Percentiles rank a stretch among this genome's conserved stretches.
Evolutionary conservation across 495 filamentous ascomycete species (phyloP).

Genomic region (Hypoxylon lienhwacheense): DNA sequence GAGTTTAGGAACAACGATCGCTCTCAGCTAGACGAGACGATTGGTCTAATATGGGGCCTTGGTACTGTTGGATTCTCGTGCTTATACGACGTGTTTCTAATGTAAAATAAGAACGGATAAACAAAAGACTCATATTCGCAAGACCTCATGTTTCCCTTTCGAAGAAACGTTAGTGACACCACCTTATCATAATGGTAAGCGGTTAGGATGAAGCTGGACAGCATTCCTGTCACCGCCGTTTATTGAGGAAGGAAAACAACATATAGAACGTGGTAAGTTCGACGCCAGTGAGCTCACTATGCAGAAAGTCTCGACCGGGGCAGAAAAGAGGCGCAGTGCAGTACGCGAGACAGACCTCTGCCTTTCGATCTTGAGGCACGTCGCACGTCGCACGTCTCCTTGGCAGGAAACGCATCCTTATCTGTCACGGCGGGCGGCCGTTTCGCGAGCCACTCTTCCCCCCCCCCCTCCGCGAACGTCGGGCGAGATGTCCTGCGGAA

Average conservation of each 20-base stretch:
- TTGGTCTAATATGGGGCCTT: too few species aligned
- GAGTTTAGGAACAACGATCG: too few species aligned
- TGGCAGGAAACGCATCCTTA: conserved; percentile 22
- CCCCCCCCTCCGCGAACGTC: conserved; percentile 7
- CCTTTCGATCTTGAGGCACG: conserved; percentile 22
- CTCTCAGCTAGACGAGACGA: too few species aligned
- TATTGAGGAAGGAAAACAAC: too few species aligned
- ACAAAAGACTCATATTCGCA: too few species aligned
- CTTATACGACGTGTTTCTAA: too few species aligned
- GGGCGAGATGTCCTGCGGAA: conserved; percentile 9
- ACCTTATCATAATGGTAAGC: too few species aligned
- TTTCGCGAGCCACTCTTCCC: conserved; percentile 13
- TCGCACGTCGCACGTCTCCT: conserved; percentile 24
- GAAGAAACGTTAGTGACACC: too few species aligned
- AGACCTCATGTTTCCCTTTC: too few species aligned
- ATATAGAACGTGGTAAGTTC: not conserved
- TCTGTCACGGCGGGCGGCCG: conserved; percentile 22
- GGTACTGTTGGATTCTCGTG: too few species aligned
- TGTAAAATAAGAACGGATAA: too few species aligned
- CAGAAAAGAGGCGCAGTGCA: conserved; percentile 2
- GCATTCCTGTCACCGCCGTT: conserved; percentile 17
- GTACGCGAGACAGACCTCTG: conserved; percentile 24
- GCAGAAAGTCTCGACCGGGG: too few species aligned
- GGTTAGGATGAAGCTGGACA: conserved; percentile 24
- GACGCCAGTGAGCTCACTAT: conserved; percentile 1